Evolutionary conservation across 2,329 filamentous ascomycete genomes (phyloP).

Genomic region (Penicillium frequentans): DNA sequence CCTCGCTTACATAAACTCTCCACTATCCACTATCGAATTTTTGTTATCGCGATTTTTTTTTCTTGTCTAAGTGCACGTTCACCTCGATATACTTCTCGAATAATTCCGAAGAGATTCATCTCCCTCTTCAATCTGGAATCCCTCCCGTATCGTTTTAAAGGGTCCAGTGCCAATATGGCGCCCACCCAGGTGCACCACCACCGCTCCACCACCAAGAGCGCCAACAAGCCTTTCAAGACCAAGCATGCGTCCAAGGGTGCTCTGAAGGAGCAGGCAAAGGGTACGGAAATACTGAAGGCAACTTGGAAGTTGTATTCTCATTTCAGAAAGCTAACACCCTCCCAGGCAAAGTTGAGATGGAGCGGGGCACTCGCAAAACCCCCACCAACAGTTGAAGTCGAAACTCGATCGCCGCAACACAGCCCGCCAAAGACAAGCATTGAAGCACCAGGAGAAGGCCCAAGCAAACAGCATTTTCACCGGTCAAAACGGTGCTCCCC

Average conservation of each 20-base stretch:
- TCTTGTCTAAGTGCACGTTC: conserved; percentile 4
- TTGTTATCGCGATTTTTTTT: conserved; percentile 28
- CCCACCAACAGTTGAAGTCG: conserved; percentile 95
- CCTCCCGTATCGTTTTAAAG: conserved; percentile 85
- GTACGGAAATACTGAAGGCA: conserved; percentile 45
- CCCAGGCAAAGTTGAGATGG: conserved; percentile 73
- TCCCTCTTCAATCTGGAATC: conserved; percentile 45
- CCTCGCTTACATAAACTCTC: conserved; percentile 34
- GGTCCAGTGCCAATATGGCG: conserved; percentile 69
- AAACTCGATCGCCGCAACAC: conserved; percentile 95
- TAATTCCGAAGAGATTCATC: background rate
- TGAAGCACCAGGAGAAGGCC: conserved; percentile 80
- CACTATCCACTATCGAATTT: conserved; percentile 34
- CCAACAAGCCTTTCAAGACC: conserved; percentile 90
- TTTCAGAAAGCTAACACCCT: conserved; percentile 8
- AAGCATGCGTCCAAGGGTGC: conserved; percentile 85
- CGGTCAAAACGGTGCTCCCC: conserved; percentile 82
- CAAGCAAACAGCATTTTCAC: conserved; percentile 78
- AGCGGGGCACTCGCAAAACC: conserved; percentile 76
- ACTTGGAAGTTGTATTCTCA: background rate
- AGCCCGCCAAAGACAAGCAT: conserved; percentile 81
- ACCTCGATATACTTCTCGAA: background rate
- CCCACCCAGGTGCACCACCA: conserved; percentile 73
- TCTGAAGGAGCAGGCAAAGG: conserved; percentile 81
- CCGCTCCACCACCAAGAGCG: conserved; percentile 84